Evolutionary conservation across 768 basidiomycete species (phyloP), one percentile per base, ranked within the genome.

Genomic region (Cystobasidium onofrii): DNA sequence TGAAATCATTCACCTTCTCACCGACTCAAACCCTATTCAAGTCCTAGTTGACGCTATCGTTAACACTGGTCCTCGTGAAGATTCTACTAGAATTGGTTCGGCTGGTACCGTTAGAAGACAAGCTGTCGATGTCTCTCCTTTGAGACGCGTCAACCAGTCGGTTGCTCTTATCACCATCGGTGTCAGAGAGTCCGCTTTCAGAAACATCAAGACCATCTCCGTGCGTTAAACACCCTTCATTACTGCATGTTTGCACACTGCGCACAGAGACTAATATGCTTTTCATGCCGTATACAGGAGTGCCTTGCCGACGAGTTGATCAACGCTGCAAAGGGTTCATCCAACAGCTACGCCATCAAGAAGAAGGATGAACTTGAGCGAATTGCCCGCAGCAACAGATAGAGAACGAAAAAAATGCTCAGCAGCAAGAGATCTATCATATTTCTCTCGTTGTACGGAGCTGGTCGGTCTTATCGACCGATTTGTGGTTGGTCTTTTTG

Each of bases 381-480:
- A 86, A 96, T 99, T 73, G 96, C 96, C 85, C 98, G 97, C 86
- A 96, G 93, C 84, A 99, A 99, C 86, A 91, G 95, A 87, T 99
- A 87, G 91, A 88, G 73, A 73, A 27, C 15, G 12, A 7, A 9
- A 15, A 50, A n/a, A 50, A 50, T 39, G 39, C 39, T 15, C 39
- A 39, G 39, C 15, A 39, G 39, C 39, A 6, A 39, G 39, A 39
- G 39, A 15, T 15, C 7, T 6, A 39, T n/a, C n/a, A n/a, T n/a
- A 39, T 23, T 31, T 60, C 0, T 57, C 63, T 64, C 25, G 12
- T 27, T 39, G 33, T 64, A 3, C 36, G 36, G 7, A 6, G 36
- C 7, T 39, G 39, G 6, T 6, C 39, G 39, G 15, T 39, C 39
- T 15, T 15, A 39, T 39, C 39, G n/a, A n/a, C n/a, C 39, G 7